Base-by-base conservation (phyloP, 257 asterid species). In the Przewalskia tangutica region DNA sequence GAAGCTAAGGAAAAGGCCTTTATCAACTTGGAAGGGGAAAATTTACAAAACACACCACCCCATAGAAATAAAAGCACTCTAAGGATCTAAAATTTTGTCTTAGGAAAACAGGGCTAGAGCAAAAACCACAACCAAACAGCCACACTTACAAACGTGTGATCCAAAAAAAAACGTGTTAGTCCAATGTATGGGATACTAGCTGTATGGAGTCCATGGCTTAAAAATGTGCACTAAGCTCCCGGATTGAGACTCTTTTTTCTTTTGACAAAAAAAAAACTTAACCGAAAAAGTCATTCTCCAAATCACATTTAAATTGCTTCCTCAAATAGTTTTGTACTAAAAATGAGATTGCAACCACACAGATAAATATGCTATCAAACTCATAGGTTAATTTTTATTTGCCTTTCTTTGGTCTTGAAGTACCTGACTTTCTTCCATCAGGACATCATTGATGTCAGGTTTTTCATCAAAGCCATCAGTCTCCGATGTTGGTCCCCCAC, bases 381-480 rank as follows among this genome's bases (percentile, higher is more conserved):
- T 16, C n/a, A 17, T 18, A 60, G 12, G 40, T 50, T 44, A 66
- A 0, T 66, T 32, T 66, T 66, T 36, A 48, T 10, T 65, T 11
- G 16, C n/a, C 46, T 1, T 44, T 55, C 23, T 55, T 14, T 32
- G 32, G 16, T n/a, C 8, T 40, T n/a, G 12, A 66, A 3, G 76
- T 67, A 90, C 97, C 97, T 88, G 90, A 64, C 51, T 88, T 86
- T 91, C 94, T 16, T 90, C 97, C 86, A 89, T 85, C 1, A 97
- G 97, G 23, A 90, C 84, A 85, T 93, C 97, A 82, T 94, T 94
- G 76, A 94, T 94, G 86, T 94, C 97, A n/a, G 98, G 98, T 86
- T 94, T 94, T 84, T 89, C 97, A 18, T 89, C 89, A 71, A 81
- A 81, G 48, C 83, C 88, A 79, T 88, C 92, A 56, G 84, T 79